A percentile compares a stretch with the other conserved stretches of the same genome.
These are phyloP conservation scores for Gautieria morchelliformis DNA, from an alignment of 768 basidiomycete genomes.

Conservation along the genomic window DNA sequence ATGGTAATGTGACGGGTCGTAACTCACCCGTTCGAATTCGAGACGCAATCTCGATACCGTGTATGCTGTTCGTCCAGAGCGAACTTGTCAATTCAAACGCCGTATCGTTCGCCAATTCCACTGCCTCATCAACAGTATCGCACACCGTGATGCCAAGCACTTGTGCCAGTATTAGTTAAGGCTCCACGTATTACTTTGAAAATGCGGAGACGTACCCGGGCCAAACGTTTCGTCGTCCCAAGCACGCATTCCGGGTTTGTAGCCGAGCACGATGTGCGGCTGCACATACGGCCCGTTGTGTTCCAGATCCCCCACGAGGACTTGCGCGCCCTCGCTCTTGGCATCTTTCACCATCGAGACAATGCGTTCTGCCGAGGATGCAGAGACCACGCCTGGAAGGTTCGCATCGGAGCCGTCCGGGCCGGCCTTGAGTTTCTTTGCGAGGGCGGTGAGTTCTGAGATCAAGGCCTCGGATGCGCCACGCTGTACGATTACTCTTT, in stretches of 20 bases:
- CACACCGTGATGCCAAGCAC: conserved; percentile 36
- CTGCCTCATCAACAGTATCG: conserved; percentile 42
- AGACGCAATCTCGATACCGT: conserved; percentile 32
- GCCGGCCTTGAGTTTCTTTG: conserved; percentile 29
- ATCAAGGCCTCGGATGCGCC: conserved; percentile 29
- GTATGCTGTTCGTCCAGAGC: conserved; percentile 42
- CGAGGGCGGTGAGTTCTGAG: conserved; percentile 24
- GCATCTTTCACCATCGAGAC: conserved; percentile 36
- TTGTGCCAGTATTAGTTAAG: conserved; percentile 10
- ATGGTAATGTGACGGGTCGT: no score
- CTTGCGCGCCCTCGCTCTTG: conserved; percentile 32
- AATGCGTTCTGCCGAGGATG: conserved; percentile 36
- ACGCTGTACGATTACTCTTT: conserved; percentile 45
- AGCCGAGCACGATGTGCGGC: conserved; percentile 41
- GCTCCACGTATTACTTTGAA: not conserved
- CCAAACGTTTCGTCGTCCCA: conserved; percentile 59
- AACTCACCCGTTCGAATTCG: conserved; percentile 37
- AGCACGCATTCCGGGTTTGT: conserved; percentile 38
- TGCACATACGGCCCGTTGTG: conserved; percentile 34
- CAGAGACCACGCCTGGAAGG: conserved; percentile 34
- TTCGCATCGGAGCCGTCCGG: conserved; percentile 23
- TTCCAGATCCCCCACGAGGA: conserved; percentile 34
- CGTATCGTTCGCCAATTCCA: conserved; percentile 44
- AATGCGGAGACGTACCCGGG: conserved; percentile 28
- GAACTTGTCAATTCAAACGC: conserved; percentile 43